Conservation (phyloP, 345 rosid genomes). For the Atalantia buxifolia region DNA sequence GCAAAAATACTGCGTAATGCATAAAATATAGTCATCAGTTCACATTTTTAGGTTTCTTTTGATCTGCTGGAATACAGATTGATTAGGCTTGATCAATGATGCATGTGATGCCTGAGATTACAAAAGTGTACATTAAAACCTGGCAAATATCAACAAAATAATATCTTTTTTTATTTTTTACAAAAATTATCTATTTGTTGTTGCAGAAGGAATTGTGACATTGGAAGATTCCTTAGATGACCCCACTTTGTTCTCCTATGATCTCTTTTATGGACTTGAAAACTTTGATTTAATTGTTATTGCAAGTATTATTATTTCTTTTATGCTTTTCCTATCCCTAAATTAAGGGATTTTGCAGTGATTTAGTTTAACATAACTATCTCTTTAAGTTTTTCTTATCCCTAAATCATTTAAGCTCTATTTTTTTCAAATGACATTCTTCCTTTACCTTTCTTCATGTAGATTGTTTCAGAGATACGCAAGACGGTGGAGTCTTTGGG, state of each 20-base stretch:
- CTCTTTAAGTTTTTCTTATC: background rate
- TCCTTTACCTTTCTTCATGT: slow-evolving; percentile 20
- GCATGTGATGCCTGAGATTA: background rate
- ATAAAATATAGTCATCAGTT: background rate
- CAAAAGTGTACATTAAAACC: background rate
- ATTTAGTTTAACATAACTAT: background rate
- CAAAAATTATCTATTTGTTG: too few relatives aligned
- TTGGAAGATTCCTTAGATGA: too few relatives aligned
- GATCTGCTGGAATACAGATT: background rate
- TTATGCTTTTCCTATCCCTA: too few relatives aligned
- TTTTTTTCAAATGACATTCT: background rate
- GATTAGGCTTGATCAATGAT: background rate
- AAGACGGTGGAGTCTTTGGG: slow-evolving; percentile 75
- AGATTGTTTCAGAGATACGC: slow-evolving; percentile 86
- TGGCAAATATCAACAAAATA: background rate
- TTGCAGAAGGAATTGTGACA: too few relatives aligned
- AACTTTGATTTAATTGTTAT: background rate
- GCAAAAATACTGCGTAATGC: background rate
- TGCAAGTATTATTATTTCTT: too few relatives aligned
- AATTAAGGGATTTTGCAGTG: background rate
- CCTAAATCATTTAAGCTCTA: background rate
- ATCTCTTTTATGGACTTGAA: background rate
- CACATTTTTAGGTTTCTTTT: background rate
- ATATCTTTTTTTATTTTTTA: too few relatives aligned
- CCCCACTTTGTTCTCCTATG: too few relatives aligned